Evolutionary conservation across 495 filamentous ascomycete genomes (phyloP).

Genomic region (Sporormia fimetaria): DNA sequence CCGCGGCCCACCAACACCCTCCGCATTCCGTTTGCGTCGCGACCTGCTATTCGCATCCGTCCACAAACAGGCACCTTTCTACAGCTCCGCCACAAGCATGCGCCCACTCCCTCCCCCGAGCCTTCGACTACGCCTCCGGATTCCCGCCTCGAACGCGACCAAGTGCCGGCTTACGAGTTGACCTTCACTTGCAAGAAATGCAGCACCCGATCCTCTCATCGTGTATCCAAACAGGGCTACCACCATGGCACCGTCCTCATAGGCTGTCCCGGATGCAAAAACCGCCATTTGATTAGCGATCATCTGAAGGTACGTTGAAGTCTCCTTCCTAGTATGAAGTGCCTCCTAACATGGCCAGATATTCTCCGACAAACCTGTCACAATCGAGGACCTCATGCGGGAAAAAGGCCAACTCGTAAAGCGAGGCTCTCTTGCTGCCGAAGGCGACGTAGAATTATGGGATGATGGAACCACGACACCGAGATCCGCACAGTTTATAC

Average conservation of each 20-base stretch:
- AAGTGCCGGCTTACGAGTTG: conserved; percentile 64
- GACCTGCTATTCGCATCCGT: conserved; percentile 6
- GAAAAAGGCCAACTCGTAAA: conserved; percentile 55
- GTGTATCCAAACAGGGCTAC: conserved; percentile 83
- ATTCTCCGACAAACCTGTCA: conserved; percentile 54
- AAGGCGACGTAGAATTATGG: conserved; percentile 44
- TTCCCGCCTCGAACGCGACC: conserved; percentile 26
- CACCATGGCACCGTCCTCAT: conserved; percentile 81
- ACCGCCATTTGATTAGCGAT: conserved; percentile 83
- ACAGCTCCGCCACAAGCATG: conserved; percentile 3
- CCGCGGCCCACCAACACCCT: conserved; percentile 3
- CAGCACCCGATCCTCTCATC: conserved; percentile 58
- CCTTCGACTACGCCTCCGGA: conserved; percentile 8
- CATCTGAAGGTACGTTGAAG: conserved; percentile 48
- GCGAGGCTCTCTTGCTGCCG: conserved; percentile 38
- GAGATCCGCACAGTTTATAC: conserved; percentile 13
- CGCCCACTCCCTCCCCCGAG: conserved; percentile 1
- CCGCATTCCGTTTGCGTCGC: conserved; percentile 15
- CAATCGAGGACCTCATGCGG: conserved; percentile 60
- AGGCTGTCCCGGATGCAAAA: conserved; percentile 69
- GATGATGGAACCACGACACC: conserved; percentile 20
- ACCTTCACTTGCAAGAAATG: conserved; percentile 92
- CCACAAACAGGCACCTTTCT: not conserved
- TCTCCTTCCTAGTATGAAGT: not conserved
- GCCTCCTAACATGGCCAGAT: conserved; percentile 35